Evolutionary conservation across 257 asterid genomes (phyloP).

Genomic region (Nicotiana benthamiana): DNA sequence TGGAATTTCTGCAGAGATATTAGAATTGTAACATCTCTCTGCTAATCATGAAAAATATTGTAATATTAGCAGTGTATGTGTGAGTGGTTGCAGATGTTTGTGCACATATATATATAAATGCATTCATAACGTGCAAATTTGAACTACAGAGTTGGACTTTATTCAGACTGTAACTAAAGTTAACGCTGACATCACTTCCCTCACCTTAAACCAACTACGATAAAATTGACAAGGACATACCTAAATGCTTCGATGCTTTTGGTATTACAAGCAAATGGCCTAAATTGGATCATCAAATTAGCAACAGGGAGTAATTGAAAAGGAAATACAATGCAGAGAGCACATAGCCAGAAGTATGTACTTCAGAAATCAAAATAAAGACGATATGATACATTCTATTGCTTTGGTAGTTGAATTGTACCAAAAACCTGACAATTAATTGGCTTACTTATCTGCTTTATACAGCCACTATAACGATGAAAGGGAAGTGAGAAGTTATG

Average conservation of each 20-base stretch:
- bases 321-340: not conserved
- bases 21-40: not conserved
- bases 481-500: too few relatives aligned
- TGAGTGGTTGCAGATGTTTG: too few relatives aligned
- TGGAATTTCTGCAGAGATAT: not conserved
- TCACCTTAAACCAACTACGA: not conserved
- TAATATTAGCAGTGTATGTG: not conserved
- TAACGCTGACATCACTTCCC: not conserved
- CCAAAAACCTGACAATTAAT: too few relatives aligned
- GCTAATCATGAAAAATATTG: not conserved
- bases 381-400: too few relatives aligned
- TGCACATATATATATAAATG: too few relatives aligned
- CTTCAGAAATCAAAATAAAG: too few relatives aligned
- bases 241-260: not conserved
- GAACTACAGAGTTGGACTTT: not conserved
- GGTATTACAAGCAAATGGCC: not conserved
- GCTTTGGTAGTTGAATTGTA: too few relatives aligned
- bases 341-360: too few relatives aligned
- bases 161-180: not conserved
- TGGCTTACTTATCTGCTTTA: too few relatives aligned
- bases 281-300: not conserved
- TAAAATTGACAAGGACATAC: too few relatives aligned
- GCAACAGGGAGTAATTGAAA: not conserved
- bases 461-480: too few relatives aligned
- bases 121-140: not conserved